Percentiles rank a stretch among this genome's conserved stretches.
These are phyloP conservation scores for Talinum fruticosum DNA, from an alignment of 148 eudicot species.

Conservation along the genomic window DNA sequence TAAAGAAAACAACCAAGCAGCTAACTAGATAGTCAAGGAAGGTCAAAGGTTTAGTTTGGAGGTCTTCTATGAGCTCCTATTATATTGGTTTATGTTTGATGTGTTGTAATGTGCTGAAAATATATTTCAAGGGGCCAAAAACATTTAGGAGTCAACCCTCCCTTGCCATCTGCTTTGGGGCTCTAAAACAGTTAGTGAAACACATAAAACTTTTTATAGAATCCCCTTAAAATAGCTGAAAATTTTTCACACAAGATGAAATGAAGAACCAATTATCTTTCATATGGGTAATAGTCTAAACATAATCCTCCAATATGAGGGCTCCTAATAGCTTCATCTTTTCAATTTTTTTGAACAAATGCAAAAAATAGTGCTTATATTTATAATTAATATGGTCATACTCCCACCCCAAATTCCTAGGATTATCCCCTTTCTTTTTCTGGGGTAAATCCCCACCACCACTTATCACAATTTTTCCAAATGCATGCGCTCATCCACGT, in stretches of 20 bases:
- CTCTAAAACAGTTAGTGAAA: neutral
- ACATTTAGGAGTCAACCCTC: neutral
- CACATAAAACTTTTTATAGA: neutral
- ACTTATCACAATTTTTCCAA: conserved; percentile 5
- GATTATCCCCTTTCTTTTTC: neutral
- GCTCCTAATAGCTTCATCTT: neutral
- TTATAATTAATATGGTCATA: neutral
- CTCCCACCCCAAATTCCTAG: conserved; percentile 20
- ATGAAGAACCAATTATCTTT: neutral
- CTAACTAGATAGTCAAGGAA: neutral
- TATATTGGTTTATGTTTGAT: neutral
- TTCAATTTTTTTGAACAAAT: neutral
- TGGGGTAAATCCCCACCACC: neutral
- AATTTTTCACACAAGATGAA: neutral
- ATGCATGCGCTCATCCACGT: conserved; percentile 17
- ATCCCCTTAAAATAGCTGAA: neutral
- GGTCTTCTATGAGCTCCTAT: neutral
- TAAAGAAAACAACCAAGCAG: neutral
- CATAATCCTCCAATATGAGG: neutral
- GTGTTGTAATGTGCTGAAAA: neutral
- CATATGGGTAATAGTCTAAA: neutral
- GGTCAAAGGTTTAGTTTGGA: neutral
- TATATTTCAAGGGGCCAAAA: neutral
- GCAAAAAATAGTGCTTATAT: neutral
- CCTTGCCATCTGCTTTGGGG: neutral